Base-by-base conservation (phyloP, 2,329 filamentous ascomycete species). In the Meredithiella fracta region DNA sequence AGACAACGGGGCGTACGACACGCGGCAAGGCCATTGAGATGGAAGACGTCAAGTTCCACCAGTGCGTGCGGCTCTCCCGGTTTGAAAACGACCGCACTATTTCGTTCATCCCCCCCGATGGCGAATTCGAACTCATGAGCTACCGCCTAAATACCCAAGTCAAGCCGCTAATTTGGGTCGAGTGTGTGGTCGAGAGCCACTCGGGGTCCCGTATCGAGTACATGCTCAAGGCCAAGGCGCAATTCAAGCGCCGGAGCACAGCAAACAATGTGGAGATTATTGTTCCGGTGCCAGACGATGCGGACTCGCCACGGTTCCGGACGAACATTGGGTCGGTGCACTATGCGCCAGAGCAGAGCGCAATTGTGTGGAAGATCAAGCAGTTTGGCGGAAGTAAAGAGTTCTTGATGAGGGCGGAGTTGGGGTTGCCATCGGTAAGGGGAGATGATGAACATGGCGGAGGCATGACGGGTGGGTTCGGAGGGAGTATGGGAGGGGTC, bases 351-450 rank as follows among this genome's bases (percentile, higher is more conserved):
- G 92, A 98, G 69, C 91, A 95, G 66, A 94, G 87, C 60, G 91
- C 91, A 58, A 98, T 98, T 63, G 86, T 98, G 53, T 98, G 92
- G 92, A 98, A 98, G 75, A 98, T 98, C 69, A 98, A 98, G 75
- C 92, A 98, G 65, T 98, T 98, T 69, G 92, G 92, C 47, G 92
- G 92, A n/a, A 82, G 83, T 63, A 98, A 98, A 71, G 92, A 98
- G 67, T 98, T 98, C 65, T 75, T 98, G 63, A 98, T 98, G 92
- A 85, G 92, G 57, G 92, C 92, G 17, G 92, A 98, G 72, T 77
- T 98, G 11, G 92, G 92, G 52, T 73, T 98, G 47, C 92, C 92
- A 0, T 94, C 87, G 58, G 92, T 98, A 20, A 83, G 92, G 61
- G 91, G 91, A 53, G 91, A 97, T 62, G 91, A 97, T 64, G 91